phyloP scores from a whole-genome alignment of 116 monocot genomes.

The Phalaenopsis hybrid region DNA sequence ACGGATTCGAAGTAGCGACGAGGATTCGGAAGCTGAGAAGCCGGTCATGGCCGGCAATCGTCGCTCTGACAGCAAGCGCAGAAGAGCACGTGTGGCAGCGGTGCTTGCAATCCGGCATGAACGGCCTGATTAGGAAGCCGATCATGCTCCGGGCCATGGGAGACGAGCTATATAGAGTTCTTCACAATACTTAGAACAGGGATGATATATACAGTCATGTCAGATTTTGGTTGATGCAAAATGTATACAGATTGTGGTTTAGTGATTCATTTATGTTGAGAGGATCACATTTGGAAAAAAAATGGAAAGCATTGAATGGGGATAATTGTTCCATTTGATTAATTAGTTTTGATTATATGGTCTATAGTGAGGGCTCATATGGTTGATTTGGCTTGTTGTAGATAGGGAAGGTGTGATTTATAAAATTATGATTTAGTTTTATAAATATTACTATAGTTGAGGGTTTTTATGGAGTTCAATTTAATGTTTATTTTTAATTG shows the following conservation, averaged over 20 bases:
- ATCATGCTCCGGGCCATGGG: slow-evolving; percentile 16
- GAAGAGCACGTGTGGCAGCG: slow-evolving; percentile 19
- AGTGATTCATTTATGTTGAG: slow-evolving; percentile 1
- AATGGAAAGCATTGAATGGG: not conserved
- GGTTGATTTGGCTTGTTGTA: not conserved
- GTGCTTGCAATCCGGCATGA: slow-evolving; percentile 24
- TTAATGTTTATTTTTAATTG: too few species aligned
- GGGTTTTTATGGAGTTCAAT: not conserved
- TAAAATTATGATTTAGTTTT: not conserved
- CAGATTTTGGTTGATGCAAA: slow-evolving; percentile 1
- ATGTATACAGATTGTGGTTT: not conserved
- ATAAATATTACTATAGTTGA: not conserved
- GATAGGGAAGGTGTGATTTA: not conserved
- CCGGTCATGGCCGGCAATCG: slow-evolving; percentile 19
- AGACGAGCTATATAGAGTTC: slow-evolving; percentile 24
- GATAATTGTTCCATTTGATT: not conserved
- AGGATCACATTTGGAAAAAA: not conserved
- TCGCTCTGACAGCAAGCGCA: slow-evolving; percentile 17
- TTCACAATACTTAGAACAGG: slow-evolving; percentile 13
- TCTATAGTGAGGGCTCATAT: not conserved
- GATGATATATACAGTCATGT: not conserved
- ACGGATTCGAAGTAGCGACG: slow-evolving; percentile 25
- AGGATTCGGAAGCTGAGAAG: slow-evolving; percentile 19
- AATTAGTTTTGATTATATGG: not conserved
- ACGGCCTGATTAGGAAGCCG: slow-evolving; percentile 28